Conservation (phyloP, 2,329 filamentous ascomycete genomes). For the Tympanopsis confertula region DNA sequence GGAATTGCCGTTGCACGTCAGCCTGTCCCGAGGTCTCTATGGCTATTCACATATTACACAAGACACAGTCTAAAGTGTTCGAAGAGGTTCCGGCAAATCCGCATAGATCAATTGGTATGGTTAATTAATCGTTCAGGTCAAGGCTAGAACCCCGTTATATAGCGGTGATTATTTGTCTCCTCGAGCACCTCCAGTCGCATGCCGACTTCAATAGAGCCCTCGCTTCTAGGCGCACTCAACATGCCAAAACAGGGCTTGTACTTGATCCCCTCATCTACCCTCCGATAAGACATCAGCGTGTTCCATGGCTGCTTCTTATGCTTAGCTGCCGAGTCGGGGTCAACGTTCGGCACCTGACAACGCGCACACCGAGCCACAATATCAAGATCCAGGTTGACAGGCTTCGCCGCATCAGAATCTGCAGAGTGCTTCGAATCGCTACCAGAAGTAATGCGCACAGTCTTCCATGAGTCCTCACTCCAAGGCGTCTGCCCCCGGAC, state of each 20-base stretch:
- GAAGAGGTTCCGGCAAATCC: no score
- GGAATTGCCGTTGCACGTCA: no score
- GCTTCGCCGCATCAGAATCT: slow-evolving; percentile 1
- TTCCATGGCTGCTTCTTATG: slow-evolving; percentile 50
- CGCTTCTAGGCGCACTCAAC: slow-evolving; percentile 44
- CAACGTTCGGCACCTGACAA: slow-evolving; percentile 54
- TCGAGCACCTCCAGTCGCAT: slow-evolving; percentile 45
- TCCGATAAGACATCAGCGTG: slow-evolving; percentile 44
- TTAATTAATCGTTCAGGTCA: slow-evolving; percentile 16
- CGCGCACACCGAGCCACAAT: slow-evolving; percentile 46
- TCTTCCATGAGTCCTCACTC: slow-evolving; percentile 54
- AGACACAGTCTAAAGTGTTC: no score
- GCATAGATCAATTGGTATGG: no score
- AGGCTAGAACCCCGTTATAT: slow-evolving; percentile 21
- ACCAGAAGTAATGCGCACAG: slow-evolving; percentile 29
- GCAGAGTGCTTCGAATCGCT: slow-evolving; percentile 3
- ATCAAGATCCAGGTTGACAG: slow-evolving; percentile 30
- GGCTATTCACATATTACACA: no score
- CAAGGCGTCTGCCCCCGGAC: slow-evolving; percentile 42
- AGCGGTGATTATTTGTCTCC: slow-evolving; percentile 43
- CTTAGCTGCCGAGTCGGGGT: slow-evolving; percentile 47
- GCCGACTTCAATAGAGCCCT: slow-evolving; percentile 42
- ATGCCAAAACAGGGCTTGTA: slow-evolving; percentile 59
- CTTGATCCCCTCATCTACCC: slow-evolving; percentile 46
- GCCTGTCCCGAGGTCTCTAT: no score